Evolutionary conservation across 805 yeast species (phyloP), one percentile per base, ranked within the genome.

Genomic region (Clavispora santaluciae): DNA sequence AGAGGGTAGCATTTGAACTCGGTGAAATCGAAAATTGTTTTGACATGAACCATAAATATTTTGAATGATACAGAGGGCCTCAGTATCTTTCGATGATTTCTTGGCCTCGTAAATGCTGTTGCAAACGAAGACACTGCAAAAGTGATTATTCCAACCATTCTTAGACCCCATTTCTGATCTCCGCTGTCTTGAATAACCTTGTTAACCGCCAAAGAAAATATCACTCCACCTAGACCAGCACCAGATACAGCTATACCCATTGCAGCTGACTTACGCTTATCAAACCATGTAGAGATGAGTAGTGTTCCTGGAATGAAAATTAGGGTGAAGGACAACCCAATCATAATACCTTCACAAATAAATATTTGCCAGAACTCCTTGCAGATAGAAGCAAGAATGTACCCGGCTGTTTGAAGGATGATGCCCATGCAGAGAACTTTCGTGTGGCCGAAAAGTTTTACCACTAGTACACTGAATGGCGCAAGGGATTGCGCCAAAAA

Each of bases 241-340:
- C 82, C 82, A 2, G 72, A 46, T 12, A 68, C 70, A 6, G 65
- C 60, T 11, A 77, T 62, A 2, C 81, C 83, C 60, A 70, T 59
- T 3, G 79, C 78, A 16, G 73, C 56, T 2, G 81, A 81, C 51
- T 88, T 68, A 43, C 65, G 79, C 50, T 77, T 82, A 33, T 76
- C 57, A 53, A 85, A 85, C 83, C 86, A 84, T 36, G 79, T 84
- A 0, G 89, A 88, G 17, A 84, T 53, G 18, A 82, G 61, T 2
- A 79, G 71, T 10, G 79, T 64, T 8, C 78, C 80, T 1, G 91
- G 83, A 4, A 79, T 70, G 40, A 76, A 75, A 16, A 79, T 64
- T 6, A 78, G 53, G 0, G 86, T 77, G 39, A 72, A 66, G 6
- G 79, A 73, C 16, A 75, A 53, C 18, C 88, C 84, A 34, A 72